Conservation (phyloP, 495 filamentous ascomycete species). For the Aspergillus ellipticus region DNA sequence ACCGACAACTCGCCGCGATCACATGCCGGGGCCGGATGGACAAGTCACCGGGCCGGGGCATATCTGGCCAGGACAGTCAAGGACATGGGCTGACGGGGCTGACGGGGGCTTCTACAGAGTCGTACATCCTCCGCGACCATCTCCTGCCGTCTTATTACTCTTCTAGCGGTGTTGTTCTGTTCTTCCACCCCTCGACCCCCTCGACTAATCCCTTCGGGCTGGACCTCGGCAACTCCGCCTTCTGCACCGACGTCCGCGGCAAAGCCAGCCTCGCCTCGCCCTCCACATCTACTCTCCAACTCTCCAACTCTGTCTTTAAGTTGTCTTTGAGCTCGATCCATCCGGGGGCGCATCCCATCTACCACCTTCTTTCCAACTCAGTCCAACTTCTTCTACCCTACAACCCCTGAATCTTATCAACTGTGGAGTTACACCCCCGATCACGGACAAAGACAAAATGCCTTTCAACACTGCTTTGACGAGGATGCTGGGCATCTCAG, state of each 20-base stretch:
- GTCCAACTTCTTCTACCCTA: background rate
- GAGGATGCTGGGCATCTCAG: conserved; percentile 78
- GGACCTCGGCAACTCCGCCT: conserved; percentile 35
- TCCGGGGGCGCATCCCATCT: background rate
- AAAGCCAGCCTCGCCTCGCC: background rate
- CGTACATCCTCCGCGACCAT: no score
- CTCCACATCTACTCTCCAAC: background rate
- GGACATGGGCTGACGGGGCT: no score
- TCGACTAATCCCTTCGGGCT: no score
- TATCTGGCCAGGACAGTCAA: no score
- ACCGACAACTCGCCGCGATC: conserved; percentile 3
- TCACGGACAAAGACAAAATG: conserved; percentile 50
- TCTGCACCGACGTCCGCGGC: conserved; percentile 26
- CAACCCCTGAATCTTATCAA: background rate
- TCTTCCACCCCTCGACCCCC: conserved; percentile 8
- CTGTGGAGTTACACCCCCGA: background rate
- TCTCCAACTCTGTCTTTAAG: background rate
- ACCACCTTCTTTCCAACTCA: background rate
- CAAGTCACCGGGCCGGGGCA: background rate
- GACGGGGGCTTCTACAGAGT: no score
- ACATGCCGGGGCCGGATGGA: conserved; percentile 9
- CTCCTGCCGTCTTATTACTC: background rate
- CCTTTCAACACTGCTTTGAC: conserved; percentile 91
- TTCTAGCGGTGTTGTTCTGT: background rate
- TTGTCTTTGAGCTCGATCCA: background rate